Conservation (phyloP, 2,329 filamentous ascomycete genomes). For the Phyllosticta ampelicida region DNA sequence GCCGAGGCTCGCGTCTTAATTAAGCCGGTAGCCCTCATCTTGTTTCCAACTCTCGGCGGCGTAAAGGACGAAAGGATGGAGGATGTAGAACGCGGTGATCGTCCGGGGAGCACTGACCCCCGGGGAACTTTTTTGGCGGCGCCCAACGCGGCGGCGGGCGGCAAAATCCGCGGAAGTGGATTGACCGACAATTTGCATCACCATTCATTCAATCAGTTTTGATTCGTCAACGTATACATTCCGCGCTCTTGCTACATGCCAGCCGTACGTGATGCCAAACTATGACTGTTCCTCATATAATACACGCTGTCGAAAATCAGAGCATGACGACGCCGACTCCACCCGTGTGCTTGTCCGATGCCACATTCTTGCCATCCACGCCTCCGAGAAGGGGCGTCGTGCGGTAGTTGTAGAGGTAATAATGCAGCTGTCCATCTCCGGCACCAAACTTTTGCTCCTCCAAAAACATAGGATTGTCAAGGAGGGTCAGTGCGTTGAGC, state of each 20-base stretch:
- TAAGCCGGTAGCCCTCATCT: conserved; percentile 10
- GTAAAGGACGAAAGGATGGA: conserved; percentile 1
- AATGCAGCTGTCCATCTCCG: conserved; percentile 90
- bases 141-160: background rate
- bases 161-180: background rate
- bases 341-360: conserved; percentile 68
- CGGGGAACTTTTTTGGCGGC: conserved; percentile 9
- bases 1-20: conserved; percentile 5
- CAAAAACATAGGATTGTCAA: conserved; percentile 90
- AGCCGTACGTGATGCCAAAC: background rate
- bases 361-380: conserved; percentile 64
- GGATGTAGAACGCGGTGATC: conserved; percentile 4
- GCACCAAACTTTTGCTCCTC: conserved; percentile 89
- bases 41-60: background rate
- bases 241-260: background rate
- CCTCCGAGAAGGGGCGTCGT: conserved; percentile 77
- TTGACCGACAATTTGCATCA: background rate
- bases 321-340: conserved; percentile 86
- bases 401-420: conserved; percentile 96
- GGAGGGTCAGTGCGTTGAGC: conserved; percentile 86
- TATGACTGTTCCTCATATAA: background rate
- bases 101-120: conserved; percentile 5
- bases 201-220: background rate
- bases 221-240: background rate
- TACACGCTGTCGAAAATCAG: conserved; percentile 24